Evolutionary conservation across 306 rosid species (phyloP), one percentile per base, ranked within the genome.

Genomic region (Vigna nakashimae): DNA sequence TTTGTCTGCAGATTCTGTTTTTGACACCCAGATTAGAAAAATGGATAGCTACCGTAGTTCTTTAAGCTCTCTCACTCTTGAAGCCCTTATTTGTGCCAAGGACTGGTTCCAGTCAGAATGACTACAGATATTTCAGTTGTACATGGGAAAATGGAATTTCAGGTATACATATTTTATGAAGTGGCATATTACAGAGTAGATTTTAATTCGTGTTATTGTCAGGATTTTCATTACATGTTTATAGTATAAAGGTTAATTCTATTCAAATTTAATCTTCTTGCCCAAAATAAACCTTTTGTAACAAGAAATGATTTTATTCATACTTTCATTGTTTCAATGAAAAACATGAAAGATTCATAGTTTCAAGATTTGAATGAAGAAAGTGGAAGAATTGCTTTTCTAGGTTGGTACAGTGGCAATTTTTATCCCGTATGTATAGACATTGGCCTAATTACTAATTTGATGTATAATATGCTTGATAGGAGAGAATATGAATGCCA

Each of bases 21-120:
- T 92, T 60, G 85, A 92, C 82, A 92, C 92, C 13, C 77, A 86
- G 67, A 52, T 87, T 24, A 88, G 86, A 80, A 91, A 81, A 82
- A 86, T 95, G 84, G 92, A 91, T 74, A 75, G 82, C 84, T 76
- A 87, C 77, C 84, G 87, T 42, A 87, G 88, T 85, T 88, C 86
- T 6, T 74, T 92, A 85, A 78, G 79, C 65, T 82, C 96, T 0
- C 55, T 34, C 32, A 92, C 91, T n/a, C 90, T 92, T 1, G 97
- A 95, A 83, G 97, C 98, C 76, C 92, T 95, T 65, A 64, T 89
- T 73, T 95, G 98, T 71, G 78, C 96, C 68, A 92, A 84, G 82
- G 98, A 91, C 43, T 95, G 98, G 98, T 82, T 92, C 28, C 89
- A 77, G 42, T 46, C 64, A 32, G 94, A 88, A 69, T 76, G 38